Evolutionary conservation across 225 moss, liverwort and hornwort species (phyloP).

Genomic region (Rhytidiadelphus loreus): DNA sequence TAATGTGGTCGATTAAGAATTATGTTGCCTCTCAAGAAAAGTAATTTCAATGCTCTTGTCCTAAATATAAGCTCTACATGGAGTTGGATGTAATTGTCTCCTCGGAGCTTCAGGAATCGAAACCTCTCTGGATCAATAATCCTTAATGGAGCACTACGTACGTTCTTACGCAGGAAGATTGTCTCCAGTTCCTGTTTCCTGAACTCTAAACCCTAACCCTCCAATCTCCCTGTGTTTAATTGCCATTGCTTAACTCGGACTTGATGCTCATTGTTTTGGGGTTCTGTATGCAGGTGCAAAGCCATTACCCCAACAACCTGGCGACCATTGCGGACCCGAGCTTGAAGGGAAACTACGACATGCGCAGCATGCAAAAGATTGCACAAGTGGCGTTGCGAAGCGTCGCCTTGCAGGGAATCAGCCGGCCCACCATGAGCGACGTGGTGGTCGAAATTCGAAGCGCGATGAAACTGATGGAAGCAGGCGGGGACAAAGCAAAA

Average conservation of each 20-base stretch:
- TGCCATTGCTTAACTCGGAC: neutral
- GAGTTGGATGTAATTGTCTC: neutral
- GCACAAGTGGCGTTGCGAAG: neutral
- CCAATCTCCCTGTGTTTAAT: neutral
- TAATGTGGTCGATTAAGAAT: neutral
- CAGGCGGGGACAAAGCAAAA: neutral
- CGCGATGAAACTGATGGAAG: neutral
- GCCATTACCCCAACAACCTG: neutral
- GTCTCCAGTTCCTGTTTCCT: neutral
- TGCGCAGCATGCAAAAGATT: neutral
- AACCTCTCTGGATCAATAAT: neutral
- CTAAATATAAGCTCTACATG: neutral
- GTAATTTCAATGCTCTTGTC: neutral
- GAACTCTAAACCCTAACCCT: neutral
- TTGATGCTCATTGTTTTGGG: neutral
- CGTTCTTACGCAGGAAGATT: neutral
- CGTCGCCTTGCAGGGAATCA: neutral
- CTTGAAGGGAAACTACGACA: neutral
- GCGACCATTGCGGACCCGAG: neutral
- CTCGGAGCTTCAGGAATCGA: neutral
- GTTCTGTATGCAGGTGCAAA: neutral
- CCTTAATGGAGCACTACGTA: neutral
- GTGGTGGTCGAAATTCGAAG: neutral
- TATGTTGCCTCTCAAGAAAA: neutral
- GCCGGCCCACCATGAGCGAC: neutral